Base-by-base conservation (phyloP, 208 protist genomes). In the Tritrichomonas musculus region DNA sequence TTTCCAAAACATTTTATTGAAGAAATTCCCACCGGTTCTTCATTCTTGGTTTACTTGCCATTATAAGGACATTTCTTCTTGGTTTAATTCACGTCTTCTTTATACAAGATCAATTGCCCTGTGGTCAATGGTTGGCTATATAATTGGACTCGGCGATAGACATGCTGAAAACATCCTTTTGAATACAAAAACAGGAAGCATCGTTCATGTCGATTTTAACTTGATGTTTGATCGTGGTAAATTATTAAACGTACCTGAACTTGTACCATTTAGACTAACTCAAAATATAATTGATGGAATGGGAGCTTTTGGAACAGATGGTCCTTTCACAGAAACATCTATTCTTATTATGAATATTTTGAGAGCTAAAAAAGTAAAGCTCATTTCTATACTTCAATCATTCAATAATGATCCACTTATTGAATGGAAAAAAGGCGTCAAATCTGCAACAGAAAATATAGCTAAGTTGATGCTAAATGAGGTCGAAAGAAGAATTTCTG, bases 211-310 rank as follows among this genome's bases (percentile, higher is more conserved):
- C 13, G 97, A 98, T 96, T 98, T 99, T 94, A 97, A 96, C 0
- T 98, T 97, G 93, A 96, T 99, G 95, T 99, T 99, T 94, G 98
- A 99, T 94, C 98, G 97, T 92, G 98, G 97, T 22, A 96, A 98
- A 95, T 96, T 95, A 39, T 96, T 99, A 0, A 93, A 96, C 44
- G 95, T 98, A 50, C 94, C 94, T 55, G 94, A 95, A 93, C 33
- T 1, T 20, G 94, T 96, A 4, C 94, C 95, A 30, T 96, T 96
- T 73, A 41, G 95, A 25, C 75, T 96, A 14, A 96, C 95, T 3
- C 88, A 94, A 53, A 95, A 96, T 93, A 93, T 96, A 0, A 94
- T 95, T 30, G 95, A 96, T 94, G 95, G 84, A 14, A 93, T 96
- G 20, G 95, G 95, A 20, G 93, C 95, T 60, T 93, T 82, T 25